Evolutionary conservation across 2,329 filamentous ascomycete genomes (phyloP).

Genomic region (Juglanconis sp.): DNA sequence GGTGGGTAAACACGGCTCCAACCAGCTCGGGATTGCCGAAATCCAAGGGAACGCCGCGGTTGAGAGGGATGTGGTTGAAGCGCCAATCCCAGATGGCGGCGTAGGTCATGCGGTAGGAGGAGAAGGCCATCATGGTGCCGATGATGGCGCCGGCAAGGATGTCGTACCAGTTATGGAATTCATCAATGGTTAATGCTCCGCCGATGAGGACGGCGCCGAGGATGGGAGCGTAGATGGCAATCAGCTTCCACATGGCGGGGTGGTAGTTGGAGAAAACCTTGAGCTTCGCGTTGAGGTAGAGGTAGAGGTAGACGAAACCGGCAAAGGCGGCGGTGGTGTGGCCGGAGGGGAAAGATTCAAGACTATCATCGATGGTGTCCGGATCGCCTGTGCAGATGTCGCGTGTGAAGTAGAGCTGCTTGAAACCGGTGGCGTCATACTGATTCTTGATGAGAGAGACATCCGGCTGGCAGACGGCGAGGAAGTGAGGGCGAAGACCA

Average conservation of each 20-base stretch:
- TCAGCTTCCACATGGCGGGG: slow-evolving; percentile 70
- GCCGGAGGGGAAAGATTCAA: slow-evolving; percentile 71
- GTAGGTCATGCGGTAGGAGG: slow-evolving; percentile 63
- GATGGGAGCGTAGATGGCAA: slow-evolving; percentile 61
- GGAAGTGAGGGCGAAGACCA: slow-evolving; percentile 69
- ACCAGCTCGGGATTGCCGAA: slow-evolving; percentile 22
- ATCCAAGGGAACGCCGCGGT: slow-evolving; percentile 32
- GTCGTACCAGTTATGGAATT: slow-evolving; percentile 76
- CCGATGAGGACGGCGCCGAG: slow-evolving; percentile 67
- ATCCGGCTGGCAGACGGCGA: slow-evolving; percentile 65
- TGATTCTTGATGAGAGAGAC: slow-evolving; percentile 39
- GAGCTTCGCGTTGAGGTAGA: slow-evolving; percentile 76
- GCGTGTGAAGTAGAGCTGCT: slow-evolving; percentile 63
- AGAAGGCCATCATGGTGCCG: slow-evolving; percentile 60
- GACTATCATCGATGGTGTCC: slow-evolving; percentile 62
- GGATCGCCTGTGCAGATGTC: slow-evolving; percentile 67
- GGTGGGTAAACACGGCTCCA: slow-evolving; percentile 25
- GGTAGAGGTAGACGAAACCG: slow-evolving; percentile 65
- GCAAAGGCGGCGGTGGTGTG: slow-evolving; percentile 73
- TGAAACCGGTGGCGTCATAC: slow-evolving; percentile 45
- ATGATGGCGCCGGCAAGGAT: slow-evolving; percentile 63
- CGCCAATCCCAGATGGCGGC: slow-evolving; percentile 68
- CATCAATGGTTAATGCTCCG: slow-evolving; percentile 67
- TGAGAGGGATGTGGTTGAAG: slow-evolving; percentile 64
- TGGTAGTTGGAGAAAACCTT: slow-evolving; percentile 74